Conservation (phyloP, 2,329 filamentous ascomycete genomes). For the Cladosporium sp. region DNA sequence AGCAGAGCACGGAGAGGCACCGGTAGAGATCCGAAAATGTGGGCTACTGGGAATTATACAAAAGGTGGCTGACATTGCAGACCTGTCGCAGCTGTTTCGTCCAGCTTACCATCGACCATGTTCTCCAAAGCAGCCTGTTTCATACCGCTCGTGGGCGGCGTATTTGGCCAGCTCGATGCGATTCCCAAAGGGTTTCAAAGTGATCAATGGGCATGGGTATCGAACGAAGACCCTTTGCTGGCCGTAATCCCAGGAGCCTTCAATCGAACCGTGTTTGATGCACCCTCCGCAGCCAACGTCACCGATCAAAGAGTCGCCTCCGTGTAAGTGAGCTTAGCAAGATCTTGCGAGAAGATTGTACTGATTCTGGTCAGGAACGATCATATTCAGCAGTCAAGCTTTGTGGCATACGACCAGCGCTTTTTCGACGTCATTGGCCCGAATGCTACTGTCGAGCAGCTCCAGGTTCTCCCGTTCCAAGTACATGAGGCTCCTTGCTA, state of each 20-base stretch:
- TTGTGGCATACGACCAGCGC: slow-evolving; percentile 22
- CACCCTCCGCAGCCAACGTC: slow-evolving; percentile 2
- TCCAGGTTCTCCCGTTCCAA: slow-evolving; percentile 18
- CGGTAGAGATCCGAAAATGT: too few species aligned
- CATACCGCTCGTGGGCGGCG: not conserved
- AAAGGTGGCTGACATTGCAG: too few species aligned
- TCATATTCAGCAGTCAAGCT: slow-evolving; percentile 18
- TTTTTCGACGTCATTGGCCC: slow-evolving; percentile 24
- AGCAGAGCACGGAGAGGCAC: too few species aligned
- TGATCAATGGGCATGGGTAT: slow-evolving; percentile 1
- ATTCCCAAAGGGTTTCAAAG: not conserved
- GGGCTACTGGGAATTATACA: too few species aligned
- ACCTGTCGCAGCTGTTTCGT: too few species aligned
- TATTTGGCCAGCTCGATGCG: not conserved
- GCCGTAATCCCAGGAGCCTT: slow-evolving; percentile 5
- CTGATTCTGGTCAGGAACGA: not conserved
- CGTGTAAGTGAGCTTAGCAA: not conserved
- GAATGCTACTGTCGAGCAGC: slow-evolving; percentile 20
- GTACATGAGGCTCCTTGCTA: slow-evolving; percentile 25
- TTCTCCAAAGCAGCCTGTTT: not conserved
- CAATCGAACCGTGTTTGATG: slow-evolving; percentile 8
- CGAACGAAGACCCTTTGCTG: slow-evolving; percentile 2
- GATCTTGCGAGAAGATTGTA: too few species aligned
- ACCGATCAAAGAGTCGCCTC: not conserved
- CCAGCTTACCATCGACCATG: too few species aligned